phyloP scores from a whole-genome alignment of 208 protist species.

The Tritrichomonas musculus region DNA sequence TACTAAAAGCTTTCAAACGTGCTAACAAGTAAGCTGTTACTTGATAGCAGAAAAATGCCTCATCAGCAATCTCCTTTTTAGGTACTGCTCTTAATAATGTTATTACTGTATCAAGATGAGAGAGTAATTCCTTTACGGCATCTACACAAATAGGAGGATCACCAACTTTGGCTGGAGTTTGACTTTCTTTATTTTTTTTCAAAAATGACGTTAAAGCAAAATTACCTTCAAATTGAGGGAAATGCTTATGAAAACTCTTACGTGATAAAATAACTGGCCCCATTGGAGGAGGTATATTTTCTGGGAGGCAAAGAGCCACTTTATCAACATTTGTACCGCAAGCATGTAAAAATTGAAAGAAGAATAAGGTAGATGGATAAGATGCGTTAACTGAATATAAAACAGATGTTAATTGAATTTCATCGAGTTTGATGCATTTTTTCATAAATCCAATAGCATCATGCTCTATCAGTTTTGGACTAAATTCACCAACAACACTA shows the following conservation, averaged over 20 bases:
- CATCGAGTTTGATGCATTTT: too few relatives aligned
- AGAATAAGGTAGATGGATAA: background rate
- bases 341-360: background rate
- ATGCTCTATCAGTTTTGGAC: too few relatives aligned
- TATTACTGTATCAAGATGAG: background rate
- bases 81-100: background rate
- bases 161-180: background rate
- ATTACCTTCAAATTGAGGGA: background rate
- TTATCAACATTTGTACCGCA: background rate
- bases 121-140: background rate
- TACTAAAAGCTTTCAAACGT: background rate
- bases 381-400: too few relatives aligned
- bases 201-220: background rate
- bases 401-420: too few relatives aligned
- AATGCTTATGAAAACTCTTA: background rate
- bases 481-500: too few relatives aligned
- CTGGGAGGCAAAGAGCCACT: background rate
- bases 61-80: background rate
- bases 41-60: background rate
- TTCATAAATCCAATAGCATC: too few relatives aligned
- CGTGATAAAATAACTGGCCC: background rate
- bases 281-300: background rate
- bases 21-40: background rate
- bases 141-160: background rate
- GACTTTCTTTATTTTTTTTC: background rate